phyloP scores from a whole-genome alignment of 352 stramenopile genomes.

The Globisporangium splendens region DNA sequence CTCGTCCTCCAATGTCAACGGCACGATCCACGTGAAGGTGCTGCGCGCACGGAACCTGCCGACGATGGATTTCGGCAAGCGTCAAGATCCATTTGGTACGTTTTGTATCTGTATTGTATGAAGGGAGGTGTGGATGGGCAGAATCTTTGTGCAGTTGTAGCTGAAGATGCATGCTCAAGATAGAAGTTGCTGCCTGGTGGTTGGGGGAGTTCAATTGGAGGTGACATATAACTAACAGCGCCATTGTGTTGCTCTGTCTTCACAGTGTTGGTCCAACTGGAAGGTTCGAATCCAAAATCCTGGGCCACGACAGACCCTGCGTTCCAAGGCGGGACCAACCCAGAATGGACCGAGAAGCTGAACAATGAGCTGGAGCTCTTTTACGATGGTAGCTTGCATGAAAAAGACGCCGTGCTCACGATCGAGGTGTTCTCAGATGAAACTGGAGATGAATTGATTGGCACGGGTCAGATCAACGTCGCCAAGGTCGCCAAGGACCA shows the following conservation, averaged over 20 bases:
- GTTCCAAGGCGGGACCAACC: constrained; percentile 52
- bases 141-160: not conserved
- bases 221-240: no score
- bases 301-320: constrained; percentile 65
- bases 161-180: not conserved
- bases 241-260: not conserved
- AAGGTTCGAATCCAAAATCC: constrained; percentile 56
- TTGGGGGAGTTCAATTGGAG: no score
- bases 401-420: constrained; percentile 46
- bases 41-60: constrained; percentile 55
- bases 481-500: constrained; percentile 38
- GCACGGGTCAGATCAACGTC: constrained; percentile 60
- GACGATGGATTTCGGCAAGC: constrained; percentile 79
- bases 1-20: constrained; percentile 20
- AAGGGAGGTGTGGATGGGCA: constrained; percentile 2
- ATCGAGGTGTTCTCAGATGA: constrained; percentile 76
- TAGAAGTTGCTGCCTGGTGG: no score
- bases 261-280: constrained; percentile 63
- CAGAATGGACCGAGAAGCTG: constrained; percentile 59
- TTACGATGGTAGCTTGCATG: constrained; percentile 53
- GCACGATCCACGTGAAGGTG: constrained; percentile 77
- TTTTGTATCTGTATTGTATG: constrained; percentile 9
- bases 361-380: constrained; percentile 85
- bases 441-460: constrained; percentile 67
- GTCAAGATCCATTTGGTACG: constrained; percentile 73